These are phyloP conservation scores for Styphnolobium japonicum DNA, from an alignment of 306 rosid species.

Conservation along the genomic window DNA sequence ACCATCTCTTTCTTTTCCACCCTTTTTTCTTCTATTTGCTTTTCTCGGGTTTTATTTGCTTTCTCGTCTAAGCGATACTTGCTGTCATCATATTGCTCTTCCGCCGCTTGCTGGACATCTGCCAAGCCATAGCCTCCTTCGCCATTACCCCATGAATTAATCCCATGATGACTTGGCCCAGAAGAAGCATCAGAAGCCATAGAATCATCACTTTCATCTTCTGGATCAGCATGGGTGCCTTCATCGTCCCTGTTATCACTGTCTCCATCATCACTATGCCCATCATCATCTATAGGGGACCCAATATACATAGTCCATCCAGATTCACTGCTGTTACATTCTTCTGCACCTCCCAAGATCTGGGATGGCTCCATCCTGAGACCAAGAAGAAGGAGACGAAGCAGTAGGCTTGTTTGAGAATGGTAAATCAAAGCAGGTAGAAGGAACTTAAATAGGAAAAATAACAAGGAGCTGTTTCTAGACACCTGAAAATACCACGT, in stretches of 20 bases:
- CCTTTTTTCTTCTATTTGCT: constrained; percentile 29
- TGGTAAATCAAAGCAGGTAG: not conserved
- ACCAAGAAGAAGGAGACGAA: not conserved
- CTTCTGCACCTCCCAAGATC: constrained; percentile 61
- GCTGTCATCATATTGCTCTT: constrained; percentile 23
- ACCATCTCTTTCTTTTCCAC: constrained; percentile 37
- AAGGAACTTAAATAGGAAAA: constrained; percentile 21
- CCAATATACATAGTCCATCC: constrained; percentile 99
- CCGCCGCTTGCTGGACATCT: not conserved
- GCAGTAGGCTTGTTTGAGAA: not conserved
- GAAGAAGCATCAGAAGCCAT: constrained; percentile 99
- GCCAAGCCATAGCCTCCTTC: constrained; percentile 17
- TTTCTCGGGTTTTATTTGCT: constrained; percentile 30
- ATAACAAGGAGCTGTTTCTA: constrained; percentile 12
- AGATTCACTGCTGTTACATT: constrained; percentile 92
- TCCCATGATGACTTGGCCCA: constrained; percentile 52
- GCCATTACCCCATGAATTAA: constrained; percentile 13
- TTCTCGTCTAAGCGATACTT: constrained; percentile 34
- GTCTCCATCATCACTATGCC: constrained; percentile 1
- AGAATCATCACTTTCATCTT: constrained; percentile 82
- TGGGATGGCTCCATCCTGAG: constrained; percentile 64
- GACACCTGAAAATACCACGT: constrained; percentile 29
- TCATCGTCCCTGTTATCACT: not conserved
- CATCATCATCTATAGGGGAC: constrained; percentile 39
- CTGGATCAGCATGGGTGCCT: constrained; percentile 10